These are phyloP conservation scores for Psilocybe tampanensis DNA, from an alignment of 768 basidiomycete genomes.

Conservation along the genomic window DNA sequence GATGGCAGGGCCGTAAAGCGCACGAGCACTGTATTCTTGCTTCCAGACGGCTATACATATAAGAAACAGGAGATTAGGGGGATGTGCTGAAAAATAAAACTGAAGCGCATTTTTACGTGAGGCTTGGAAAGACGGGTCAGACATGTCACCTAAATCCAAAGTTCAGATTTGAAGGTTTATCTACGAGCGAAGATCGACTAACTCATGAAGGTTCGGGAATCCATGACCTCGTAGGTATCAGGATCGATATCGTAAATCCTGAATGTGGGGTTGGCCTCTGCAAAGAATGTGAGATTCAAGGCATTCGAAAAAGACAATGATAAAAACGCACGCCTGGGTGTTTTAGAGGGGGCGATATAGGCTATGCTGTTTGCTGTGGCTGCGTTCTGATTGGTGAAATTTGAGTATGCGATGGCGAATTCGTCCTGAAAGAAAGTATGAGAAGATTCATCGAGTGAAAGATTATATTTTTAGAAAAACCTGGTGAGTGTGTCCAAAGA, in stretches of 20 bases:
- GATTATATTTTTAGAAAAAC: slow-evolving; percentile 2
- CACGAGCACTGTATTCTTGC: slow-evolving; percentile 58
- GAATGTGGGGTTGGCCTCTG: slow-evolving; percentile 59
- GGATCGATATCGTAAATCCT: slow-evolving; percentile 67
- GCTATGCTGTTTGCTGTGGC: slow-evolving; percentile 50
- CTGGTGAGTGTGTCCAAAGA: slow-evolving; percentile 63
- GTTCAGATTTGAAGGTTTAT: not conserved
- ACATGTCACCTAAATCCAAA: slow-evolving; percentile 40
- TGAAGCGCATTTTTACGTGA: slow-evolving; percentile 36
- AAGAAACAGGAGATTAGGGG: no score
- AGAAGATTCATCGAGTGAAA: not conserved
- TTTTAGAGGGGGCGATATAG: slow-evolving; percentile 57
- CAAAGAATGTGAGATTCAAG: not conserved
- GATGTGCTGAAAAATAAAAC: no score
- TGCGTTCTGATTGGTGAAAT: slow-evolving; percentile 47
- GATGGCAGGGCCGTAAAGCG: slow-evolving; percentile 47
- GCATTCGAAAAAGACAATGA: not conserved
- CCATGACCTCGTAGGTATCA: slow-evolving; percentile 68
- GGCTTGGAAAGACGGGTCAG: slow-evolving; percentile 45
- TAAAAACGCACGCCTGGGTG: slow-evolving; percentile 49
- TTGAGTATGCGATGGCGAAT: slow-evolving; percentile 60
- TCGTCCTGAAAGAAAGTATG: slow-evolving; percentile 43
- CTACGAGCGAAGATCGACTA: slow-evolving; percentile 15
- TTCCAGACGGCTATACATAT: slow-evolving; percentile 46
- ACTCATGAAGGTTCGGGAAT: slow-evolving; percentile 54